Evolutionary conservation across 306 rosid genomes (phyloP).

Genomic region (Gastrolobium bilobum): DNA sequence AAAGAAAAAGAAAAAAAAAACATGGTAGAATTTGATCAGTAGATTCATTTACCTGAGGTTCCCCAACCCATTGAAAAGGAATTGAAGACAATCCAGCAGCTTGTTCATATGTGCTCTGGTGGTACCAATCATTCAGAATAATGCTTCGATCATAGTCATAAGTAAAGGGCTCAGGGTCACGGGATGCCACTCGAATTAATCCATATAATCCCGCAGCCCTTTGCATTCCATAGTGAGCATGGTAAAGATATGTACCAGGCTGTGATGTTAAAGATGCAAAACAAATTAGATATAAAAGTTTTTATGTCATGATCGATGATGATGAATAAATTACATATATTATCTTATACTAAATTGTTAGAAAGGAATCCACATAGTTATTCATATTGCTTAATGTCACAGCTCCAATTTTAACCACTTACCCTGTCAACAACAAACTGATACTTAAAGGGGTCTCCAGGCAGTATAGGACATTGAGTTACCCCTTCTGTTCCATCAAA

Average conservation of each 20-base stretch:
- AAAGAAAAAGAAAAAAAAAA: background rate
- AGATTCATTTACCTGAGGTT: conserved; percentile 71
- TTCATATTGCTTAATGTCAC: background rate
- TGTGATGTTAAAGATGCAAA: conserved; percentile 40
- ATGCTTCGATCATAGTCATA: conserved; percentile 85
- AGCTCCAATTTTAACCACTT: background rate
- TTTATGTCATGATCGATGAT: background rate
- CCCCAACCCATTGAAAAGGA: conserved; percentile 67
- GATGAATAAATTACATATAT: conserved; percentile 9
- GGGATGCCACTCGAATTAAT: conserved; percentile 70
- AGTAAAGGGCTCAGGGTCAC: conserved; percentile 74
- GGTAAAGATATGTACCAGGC: conserved; percentile 91
- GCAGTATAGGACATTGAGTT: conserved; percentile 81
- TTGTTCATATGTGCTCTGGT: conserved; percentile 70
- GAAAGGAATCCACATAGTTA: background rate
- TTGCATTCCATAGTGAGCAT: conserved; percentile 96
- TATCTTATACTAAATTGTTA: background rate
- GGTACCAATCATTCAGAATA: conserved; percentile 89
- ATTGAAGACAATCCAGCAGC: conserved; percentile 70
- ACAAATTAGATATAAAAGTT: conserved; percentile 12
- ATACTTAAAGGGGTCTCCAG: conserved; percentile 83
- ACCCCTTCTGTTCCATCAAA: conserved; percentile 95
- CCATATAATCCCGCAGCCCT: conserved; percentile 88
- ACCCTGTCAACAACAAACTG: conserved; percentile 89
- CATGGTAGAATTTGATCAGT: conserved; percentile 5